A percentile compares a stretch with the other conserved stretches of the same genome.
phyloP scores from a whole-genome alignment of 108 stramenopile genomes.

The Nitzschia putrida region DNA sequence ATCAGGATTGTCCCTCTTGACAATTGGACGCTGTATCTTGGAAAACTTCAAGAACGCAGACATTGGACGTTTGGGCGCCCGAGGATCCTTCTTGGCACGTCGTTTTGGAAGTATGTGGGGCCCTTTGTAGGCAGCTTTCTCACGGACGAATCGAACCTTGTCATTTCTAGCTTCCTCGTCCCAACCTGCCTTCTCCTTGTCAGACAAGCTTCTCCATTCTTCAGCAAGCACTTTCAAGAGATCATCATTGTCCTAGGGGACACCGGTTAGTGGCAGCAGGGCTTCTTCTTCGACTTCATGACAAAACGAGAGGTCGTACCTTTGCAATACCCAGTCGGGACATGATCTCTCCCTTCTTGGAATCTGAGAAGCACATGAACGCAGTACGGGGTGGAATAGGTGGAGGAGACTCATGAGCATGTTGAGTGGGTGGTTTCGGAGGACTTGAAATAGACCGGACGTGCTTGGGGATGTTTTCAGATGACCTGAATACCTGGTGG shows the following conservation, averaged over 20 bases:
- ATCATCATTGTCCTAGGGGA: conserved; percentile 30
- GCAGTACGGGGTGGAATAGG: conserved; percentile 61
- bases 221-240: conserved; percentile 43
- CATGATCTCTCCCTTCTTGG: conserved; percentile 49
- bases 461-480: conserved; percentile 19
- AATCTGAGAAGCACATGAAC: conserved; percentile 70
- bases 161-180: conserved; percentile 63
- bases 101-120: conserved; percentile 48
- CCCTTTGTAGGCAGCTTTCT: conserved; percentile 58
- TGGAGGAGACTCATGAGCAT: conserved; percentile 7
- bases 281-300: background rate
- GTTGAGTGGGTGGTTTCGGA: background rate
- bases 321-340: conserved; percentile 23
- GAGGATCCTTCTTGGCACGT: conserved; percentile 62
- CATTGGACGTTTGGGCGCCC: conserved; percentile 68
- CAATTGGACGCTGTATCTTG: conserved; percentile 43
- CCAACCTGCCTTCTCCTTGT: conserved; percentile 51
- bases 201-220: conserved; percentile 48
- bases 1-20: conserved; percentile 61
- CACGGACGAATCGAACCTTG: conserved; percentile 51
- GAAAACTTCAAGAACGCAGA: conserved; percentile 69
- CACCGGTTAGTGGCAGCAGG: background rate
- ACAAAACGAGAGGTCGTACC: conserved; percentile 7
- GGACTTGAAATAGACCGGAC: background rate
- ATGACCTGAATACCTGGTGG: conserved; percentile 30